A percentile compares a stretch with the other conserved stretches of the same genome.
These are phyloP conservation scores for Phytophthora podocarpi DNA, from an alignment of 352 stramenopile genomes.

Conservation along the genomic window DNA sequence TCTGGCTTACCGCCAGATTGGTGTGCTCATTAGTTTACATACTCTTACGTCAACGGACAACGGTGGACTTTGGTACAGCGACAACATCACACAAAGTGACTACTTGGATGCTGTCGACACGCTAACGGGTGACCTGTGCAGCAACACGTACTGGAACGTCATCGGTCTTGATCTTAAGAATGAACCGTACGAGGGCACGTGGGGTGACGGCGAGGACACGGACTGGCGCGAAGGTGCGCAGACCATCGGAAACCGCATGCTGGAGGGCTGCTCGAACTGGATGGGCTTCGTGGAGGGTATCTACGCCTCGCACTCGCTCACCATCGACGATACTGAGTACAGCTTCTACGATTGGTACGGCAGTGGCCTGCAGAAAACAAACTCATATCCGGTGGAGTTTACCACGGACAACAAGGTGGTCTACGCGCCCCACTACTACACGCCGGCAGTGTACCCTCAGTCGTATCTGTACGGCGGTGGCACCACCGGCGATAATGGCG, in stretches of 20 bases:
- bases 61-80: slow-evolving; percentile 66
- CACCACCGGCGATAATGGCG: slow-evolving; percentile 28
- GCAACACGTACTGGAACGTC: slow-evolving; percentile 68
- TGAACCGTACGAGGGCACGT: slow-evolving; percentile 64
- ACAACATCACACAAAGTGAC: slow-evolving; percentile 46
- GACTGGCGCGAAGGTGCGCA: too few species aligned
- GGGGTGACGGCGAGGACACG: slow-evolving; percentile 41
- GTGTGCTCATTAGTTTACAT: slow-evolving; percentile 76
- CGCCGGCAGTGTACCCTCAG: slow-evolving; percentile 57
- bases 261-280: slow-evolving; percentile 63
- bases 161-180: slow-evolving; percentile 78
- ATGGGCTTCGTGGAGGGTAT: slow-evolving; percentile 70
- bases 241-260: slow-evolving; percentile 71
- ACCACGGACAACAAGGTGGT: slow-evolving; percentile 59
- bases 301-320: slow-evolving; percentile 42
- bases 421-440: slow-evolving; percentile 76
- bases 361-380: slow-evolving; percentile 45
- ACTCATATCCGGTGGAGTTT: slow-evolving; percentile 42
- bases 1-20: slow-evolving; percentile 66
- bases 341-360: slow-evolving; percentile 69
- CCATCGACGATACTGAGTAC: slow-evolving; percentile 43
- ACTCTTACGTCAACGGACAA: slow-evolving; percentile 51
- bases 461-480: slow-evolving; percentile 55
- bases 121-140: slow-evolving; percentile 64
- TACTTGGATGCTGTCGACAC: slow-evolving; percentile 61